Evolutionary conservation across 306 rosid species (phyloP), one percentile per base, ranked within the genome.

Genomic region (Cicer arietinum): DNA sequence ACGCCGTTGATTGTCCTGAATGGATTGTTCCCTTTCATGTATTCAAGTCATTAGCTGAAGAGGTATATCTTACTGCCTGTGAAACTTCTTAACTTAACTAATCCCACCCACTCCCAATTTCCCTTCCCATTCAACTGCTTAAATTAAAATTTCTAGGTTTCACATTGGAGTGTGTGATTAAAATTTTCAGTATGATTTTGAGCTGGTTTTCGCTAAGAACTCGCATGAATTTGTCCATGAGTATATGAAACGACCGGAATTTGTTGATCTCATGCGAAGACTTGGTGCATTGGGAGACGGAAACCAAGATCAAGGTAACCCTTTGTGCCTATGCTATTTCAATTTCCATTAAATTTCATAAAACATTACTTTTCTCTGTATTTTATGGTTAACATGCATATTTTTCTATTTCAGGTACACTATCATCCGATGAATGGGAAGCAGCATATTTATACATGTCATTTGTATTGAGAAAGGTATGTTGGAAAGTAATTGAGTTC

Each of bases 281-380:
- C 92, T 92, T 7, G 99, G 98, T 54, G 99, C 99, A 70, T 84
- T 95, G 87, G 99, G 99, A 69, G 99, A 95, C 74, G 92, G 97
- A 25, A 95, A 86, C 88, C 97, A 86, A 80, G 99, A 92, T 85
- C 93, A 81, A 40, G 89, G 96, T 91, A 88, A 59, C 85, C 48
- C 54, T 57, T 40, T 12, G 11, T 69, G 51, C 61, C 70, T 40
- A 11, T 25, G 16, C 79, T 51, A 10, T 65, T 57, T 41, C 50
- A 71, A 1, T 47, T 72, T 42, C 62, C 30, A 17, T 18, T 16
- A 53, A 61, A 18, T 14, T 43, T 46, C 64, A 52, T 69, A 17
- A 30, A 53, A 17, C 76, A 46, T 1, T n/a, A 37, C 7, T 52
- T 69, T 66, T 39, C 47, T 41, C n/a, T 22, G 10, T 25, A 66